phyloP scores from a whole-genome alignment of 768 basidiomycete genomes.

The Mrakia blollopis region DNA sequence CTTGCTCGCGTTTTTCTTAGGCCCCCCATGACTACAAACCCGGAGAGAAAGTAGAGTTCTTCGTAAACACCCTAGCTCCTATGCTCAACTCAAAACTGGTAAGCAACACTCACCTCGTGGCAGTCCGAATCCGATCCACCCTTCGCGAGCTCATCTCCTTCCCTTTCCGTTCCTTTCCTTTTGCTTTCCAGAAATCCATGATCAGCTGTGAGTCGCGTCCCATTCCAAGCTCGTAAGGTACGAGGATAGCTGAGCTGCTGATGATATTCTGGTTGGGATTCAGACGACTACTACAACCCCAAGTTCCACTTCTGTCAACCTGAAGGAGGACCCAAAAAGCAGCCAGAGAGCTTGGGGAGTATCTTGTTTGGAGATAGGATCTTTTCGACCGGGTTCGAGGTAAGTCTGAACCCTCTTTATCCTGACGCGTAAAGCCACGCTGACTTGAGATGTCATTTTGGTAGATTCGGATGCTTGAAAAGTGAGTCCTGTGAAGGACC shows the following conservation, averaged over 20 bases:
- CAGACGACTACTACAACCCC: conserved; percentile 90
- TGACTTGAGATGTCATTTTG: neutral
- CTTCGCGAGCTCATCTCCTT: neutral
- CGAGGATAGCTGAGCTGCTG: conserved; percentile 9
- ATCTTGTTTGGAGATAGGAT: conserved; percentile 97
- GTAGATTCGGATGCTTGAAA: conserved; percentile 77
- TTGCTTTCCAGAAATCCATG: conserved; percentile 65
- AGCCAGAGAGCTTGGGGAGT: conserved; percentile 79
- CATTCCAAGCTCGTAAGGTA: neutral
- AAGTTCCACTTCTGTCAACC: conserved; percentile 82
- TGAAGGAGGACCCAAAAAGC: conserved; percentile 53
- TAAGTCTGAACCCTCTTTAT: conserved; percentile 45
- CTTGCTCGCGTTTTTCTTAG: neutral
- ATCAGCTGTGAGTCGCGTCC: conserved; percentile 67
- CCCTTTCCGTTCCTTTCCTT: conserved; percentile 31
- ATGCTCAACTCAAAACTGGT: conserved; percentile 63
- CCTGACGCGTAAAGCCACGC: neutral
- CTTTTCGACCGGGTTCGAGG: conserved; percentile 82
- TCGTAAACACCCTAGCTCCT: conserved; percentile 28
- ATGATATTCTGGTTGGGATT: conserved; percentile 29
- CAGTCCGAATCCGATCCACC: no score
- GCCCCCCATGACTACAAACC: conserved; percentile 74
- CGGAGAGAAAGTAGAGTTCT: conserved; percentile 53
- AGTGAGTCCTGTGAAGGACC: no score
- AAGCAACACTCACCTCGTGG: conserved; percentile 19